Percentiles rank a stretch among this genome's conserved stretches.
These are phyloP conservation scores for Orbilia oligospora DNA, from an alignment of 2,329 filamentous ascomycete genomes.

Conservation along the genomic window DNA sequence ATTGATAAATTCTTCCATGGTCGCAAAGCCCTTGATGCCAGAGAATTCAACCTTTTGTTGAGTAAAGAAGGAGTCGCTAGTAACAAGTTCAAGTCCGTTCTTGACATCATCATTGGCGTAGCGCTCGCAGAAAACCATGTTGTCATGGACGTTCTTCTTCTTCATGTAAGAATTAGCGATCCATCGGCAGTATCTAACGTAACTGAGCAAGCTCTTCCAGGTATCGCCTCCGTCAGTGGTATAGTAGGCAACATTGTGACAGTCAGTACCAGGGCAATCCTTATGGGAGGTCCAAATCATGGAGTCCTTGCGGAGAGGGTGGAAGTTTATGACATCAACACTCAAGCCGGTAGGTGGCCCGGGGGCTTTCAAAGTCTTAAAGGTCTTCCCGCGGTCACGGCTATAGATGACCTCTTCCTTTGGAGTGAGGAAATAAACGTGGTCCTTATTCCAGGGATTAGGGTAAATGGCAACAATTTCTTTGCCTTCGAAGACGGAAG, in stretches of 20 bases:
- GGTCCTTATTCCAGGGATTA: slow-evolving; percentile 85
- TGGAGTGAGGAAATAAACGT: slow-evolving; percentile 86
- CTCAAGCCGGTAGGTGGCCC: slow-evolving; percentile 70
- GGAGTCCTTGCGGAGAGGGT: slow-evolving; percentile 88
- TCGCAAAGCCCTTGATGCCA: slow-evolving; percentile 87
- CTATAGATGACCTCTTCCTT: slow-evolving; percentile 82
- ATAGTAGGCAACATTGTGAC: slow-evolving; percentile 81
- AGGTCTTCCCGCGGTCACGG: slow-evolving; percentile 80
- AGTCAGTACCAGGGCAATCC: slow-evolving; percentile 68
- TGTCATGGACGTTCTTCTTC: slow-evolving; percentile 70
- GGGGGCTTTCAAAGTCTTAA: slow-evolving; percentile 81
- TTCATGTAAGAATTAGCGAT: slow-evolving; percentile 71
- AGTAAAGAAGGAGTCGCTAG: slow-evolving; percentile 81
- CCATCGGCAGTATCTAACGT: slow-evolving; percentile 87
- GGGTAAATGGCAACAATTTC: slow-evolving; percentile 80
- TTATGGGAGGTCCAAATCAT: slow-evolving; percentile 77
- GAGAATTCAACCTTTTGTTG: slow-evolving; percentile 75
- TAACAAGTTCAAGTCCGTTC: slow-evolving; percentile 78
- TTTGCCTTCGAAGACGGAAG: slow-evolving; percentile 77
- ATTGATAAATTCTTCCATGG: slow-evolving; percentile 96
- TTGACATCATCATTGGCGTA: slow-evolving; percentile 77
- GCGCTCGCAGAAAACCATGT: slow-evolving; percentile 75
- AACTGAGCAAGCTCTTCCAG: slow-evolving; percentile 82
- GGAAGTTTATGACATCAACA: slow-evolving; percentile 72
- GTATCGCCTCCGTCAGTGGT: slow-evolving; percentile 83